Percentiles rank a stretch among this genome's conserved stretches.
Evolutionary conservation across 257 asterid genomes (phyloP).

Genomic region (Anisodus acutangulus): DNA sequence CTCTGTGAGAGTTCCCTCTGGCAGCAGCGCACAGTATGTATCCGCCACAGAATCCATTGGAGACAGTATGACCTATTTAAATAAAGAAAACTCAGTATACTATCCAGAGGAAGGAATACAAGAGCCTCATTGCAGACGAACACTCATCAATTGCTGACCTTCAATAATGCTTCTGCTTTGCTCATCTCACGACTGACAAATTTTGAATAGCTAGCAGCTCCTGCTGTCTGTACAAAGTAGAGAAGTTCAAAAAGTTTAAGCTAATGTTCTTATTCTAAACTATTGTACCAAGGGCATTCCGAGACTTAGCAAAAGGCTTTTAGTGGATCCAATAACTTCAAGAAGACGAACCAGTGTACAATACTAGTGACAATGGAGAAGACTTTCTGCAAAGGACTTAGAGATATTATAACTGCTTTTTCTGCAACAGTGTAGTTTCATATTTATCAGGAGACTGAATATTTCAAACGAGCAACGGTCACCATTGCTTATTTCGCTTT

Average conservation of each 20-base stretch:
- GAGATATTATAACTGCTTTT: conserved; percentile 13
- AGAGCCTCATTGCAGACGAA: conserved; percentile 24
- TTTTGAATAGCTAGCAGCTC: conserved; percentile 88
- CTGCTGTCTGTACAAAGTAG: conserved; percentile 64
- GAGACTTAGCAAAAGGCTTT: conserved; percentile 1
- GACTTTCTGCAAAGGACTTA: background rate
- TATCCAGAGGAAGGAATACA: conserved; percentile 28
- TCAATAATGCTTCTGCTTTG: conserved; percentile 98
- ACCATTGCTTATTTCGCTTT: background rate
- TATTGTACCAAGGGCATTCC: background rate
- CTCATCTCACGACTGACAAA: conserved; percentile 98
- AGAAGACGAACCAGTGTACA: background rate
- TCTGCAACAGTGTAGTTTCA: background rate
- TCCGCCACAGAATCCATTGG: conserved; percentile 98
- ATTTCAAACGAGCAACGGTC: background rate
- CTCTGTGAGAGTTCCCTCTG: conserved; percentile 91
- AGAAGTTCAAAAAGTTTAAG: conserved; percentile 17
- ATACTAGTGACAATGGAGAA: conserved; percentile 12
- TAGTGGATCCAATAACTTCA: conserved; percentile 22
- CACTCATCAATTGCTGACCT: conserved; percentile 51
- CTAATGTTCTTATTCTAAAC: background rate
- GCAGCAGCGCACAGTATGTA: conserved; percentile 94
- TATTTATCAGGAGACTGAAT: conserved; percentile 11
- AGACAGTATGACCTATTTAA: conserved; percentile 84
- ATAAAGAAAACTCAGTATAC: conserved; percentile 30